A percentile compares a stretch with the other conserved stretches of the same genome.
Evolutionary conservation across 352 stramenopile species (phyloP).

Genomic region (Phytophthora foliorum): DNA sequence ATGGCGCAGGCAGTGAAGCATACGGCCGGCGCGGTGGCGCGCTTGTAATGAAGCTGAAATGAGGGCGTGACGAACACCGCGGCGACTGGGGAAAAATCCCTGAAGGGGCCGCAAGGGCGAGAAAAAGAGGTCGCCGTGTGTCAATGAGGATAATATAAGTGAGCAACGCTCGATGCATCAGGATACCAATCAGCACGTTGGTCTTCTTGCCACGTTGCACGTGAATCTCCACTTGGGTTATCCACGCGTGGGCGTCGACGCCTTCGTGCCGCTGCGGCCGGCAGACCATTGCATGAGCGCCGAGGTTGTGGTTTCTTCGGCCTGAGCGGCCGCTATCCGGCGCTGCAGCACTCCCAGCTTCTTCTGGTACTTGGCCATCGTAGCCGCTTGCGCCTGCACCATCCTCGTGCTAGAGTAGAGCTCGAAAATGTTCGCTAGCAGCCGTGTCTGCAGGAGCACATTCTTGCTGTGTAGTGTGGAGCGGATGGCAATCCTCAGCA

Average conservation of each 20-base stretch:
- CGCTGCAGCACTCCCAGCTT: slow-evolving; percentile 62
- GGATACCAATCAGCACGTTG: slow-evolving; percentile 22
- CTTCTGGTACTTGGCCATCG: slow-evolving; percentile 71
- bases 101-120: slow-evolving; percentile 7
- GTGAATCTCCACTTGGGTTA: slow-evolving; percentile 13
- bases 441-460: slow-evolving; percentile 67
- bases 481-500: slow-evolving; percentile 65
- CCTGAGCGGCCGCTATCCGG: slow-evolving; percentile 57
- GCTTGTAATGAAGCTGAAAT: slow-evolving; percentile 43
- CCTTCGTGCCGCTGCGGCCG: slow-evolving; percentile 11
- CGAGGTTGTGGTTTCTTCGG: slow-evolving; percentile 45
- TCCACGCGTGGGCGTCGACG: slow-evolving; percentile 24
- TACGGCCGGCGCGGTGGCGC: slow-evolving; percentile 71
- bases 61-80: slow-evolving; percentile 7
- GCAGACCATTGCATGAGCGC: slow-evolving; percentile 64
- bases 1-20: slow-evolving; percentile 82
- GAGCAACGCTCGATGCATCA: slow-evolving; percentile 15
- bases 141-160: slow-evolving; percentile 21
- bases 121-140: not conserved
- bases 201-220: slow-evolving; percentile 1
- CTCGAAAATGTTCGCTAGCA: slow-evolving; percentile 68
- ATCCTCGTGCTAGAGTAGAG: slow-evolving; percentile 58
- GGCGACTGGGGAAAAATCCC: slow-evolving; percentile 17
- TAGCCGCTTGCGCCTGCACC: slow-evolving; percentile 50
- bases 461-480: slow-evolving; percentile 73